phyloP scores from a whole-genome alignment of 495 filamentous ascomycete genomes.

The Hypoxylon subgilvum region DNA sequence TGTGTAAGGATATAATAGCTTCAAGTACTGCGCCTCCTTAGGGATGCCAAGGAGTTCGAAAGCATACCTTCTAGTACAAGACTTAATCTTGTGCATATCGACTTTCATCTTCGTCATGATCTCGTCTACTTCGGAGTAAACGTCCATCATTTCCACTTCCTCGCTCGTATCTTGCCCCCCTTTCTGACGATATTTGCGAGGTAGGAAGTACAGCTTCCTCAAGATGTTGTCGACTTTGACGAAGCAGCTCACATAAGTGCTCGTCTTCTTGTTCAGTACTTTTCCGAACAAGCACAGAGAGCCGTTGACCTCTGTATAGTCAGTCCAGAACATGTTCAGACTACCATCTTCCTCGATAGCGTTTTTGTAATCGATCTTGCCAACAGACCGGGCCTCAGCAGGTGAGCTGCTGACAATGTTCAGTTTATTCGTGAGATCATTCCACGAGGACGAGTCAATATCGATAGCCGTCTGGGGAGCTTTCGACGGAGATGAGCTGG shows the following conservation, averaged over 20 bases:
- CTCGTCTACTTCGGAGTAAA: slow-evolving; percentile 83
- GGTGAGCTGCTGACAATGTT: slow-evolving; percentile 75
- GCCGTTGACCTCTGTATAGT: slow-evolving; percentile 93
- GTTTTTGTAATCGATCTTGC: slow-evolving; percentile 80
- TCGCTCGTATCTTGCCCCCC: slow-evolving; percentile 73
- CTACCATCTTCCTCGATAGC: slow-evolving; percentile 90
- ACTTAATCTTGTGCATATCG: slow-evolving; percentile 89
- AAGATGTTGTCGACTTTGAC: slow-evolving; percentile 95
- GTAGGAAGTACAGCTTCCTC: slow-evolving; percentile 91
- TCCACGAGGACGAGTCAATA: slow-evolving; percentile 87
- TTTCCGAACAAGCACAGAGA: slow-evolving; percentile 95
- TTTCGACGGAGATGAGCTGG: slow-evolving; percentile 76
- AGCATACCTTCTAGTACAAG: slow-evolving; percentile 87
- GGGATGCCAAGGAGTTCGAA: slow-evolving; percentile 91
- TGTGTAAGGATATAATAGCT: slow-evolving; percentile 91
- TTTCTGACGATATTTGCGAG: slow-evolving; percentile 67
- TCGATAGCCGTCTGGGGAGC: slow-evolving; percentile 64
- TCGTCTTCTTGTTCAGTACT: slow-evolving; percentile 85
- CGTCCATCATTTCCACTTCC: slow-evolving; percentile 85
- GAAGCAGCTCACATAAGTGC: slow-evolving; percentile 84
- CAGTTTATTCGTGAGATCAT: slow-evolving; percentile 80
- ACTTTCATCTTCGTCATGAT: slow-evolving; percentile 86
- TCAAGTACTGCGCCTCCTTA: slow-evolving; percentile 87
- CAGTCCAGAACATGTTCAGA: slow-evolving; percentile 93
- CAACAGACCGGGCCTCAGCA: slow-evolving; percentile 66